Conservation (phyloP, 2,329 filamentous ascomycete species). For the Ambrosiella xylebori region DNA sequence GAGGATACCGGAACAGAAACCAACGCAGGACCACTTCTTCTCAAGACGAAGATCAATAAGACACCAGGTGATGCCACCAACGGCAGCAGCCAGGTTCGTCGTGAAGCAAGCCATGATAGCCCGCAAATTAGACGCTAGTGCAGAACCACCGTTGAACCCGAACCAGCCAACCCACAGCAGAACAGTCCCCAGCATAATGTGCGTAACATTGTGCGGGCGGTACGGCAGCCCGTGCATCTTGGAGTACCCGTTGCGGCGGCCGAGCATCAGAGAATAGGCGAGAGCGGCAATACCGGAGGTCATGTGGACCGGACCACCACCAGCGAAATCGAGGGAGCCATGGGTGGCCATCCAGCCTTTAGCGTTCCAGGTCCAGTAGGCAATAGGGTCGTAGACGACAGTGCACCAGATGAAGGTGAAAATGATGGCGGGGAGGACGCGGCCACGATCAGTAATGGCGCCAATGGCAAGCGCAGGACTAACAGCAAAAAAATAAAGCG, state of each 20-base stretch:
- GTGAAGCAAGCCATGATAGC: constrained; percentile 80
- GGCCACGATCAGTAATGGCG: constrained; percentile 42
- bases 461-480: constrained; percentile 38
- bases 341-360: constrained; percentile 55
- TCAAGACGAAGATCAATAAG: constrained; percentile 81
- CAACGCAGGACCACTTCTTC: constrained; percentile 83
- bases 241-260: constrained; percentile 47
- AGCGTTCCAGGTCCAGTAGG: constrained; percentile 63
- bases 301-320: constrained; percentile 60
- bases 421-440: constrained; percentile 41
- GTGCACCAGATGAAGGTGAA: constrained; percentile 58
- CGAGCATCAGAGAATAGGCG: constrained; percentile 57
- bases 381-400: constrained; percentile 55
- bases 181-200: constrained; percentile 56
- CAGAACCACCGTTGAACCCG: constrained; percentile 82
- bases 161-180: constrained; percentile 92
- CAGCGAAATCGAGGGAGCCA: constrained; percentile 56
- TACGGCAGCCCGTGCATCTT: constrained; percentile 45
- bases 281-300: constrained; percentile 54
- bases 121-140: constrained; percentile 65
- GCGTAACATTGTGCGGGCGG: constrained; percentile 56
- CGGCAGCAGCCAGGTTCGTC: constrained; percentile 71
- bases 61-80: constrained; percentile 70
- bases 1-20: constrained; percentile 81
- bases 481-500: background rate